Conservation (phyloP, 2,329 filamentous ascomycete genomes). For the Claviceps monticola region DNA sequence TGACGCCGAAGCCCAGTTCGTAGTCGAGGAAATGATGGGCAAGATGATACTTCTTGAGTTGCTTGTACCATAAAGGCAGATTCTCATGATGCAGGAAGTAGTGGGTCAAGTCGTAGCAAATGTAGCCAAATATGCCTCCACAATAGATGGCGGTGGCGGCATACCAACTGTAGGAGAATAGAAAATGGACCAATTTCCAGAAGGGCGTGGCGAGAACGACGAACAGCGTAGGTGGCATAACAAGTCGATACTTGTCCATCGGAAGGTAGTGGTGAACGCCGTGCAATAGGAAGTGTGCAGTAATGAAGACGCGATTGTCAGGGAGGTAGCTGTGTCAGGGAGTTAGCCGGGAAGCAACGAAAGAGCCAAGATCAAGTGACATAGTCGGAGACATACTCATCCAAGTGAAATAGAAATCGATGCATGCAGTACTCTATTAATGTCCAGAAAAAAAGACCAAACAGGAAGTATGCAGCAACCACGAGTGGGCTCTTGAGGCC, state of each 20-base stretch:
- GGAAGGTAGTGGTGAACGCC: conserved; percentile 96
- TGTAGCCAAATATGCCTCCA: conserved; percentile 88
- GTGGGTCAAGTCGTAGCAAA: conserved; percentile 93
- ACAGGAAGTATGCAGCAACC: conserved; percentile 47
- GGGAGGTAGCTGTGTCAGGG: conserved; percentile 55
- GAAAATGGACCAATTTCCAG: conserved; percentile 72
- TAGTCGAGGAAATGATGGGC: conserved; percentile 97
- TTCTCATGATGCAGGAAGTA: conserved; percentile 97
- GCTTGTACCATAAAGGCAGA: conserved; percentile 77
- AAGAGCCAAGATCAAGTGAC: neutral
- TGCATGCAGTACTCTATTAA: conserved; percentile 82
- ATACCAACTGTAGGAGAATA: conserved; percentile 81
- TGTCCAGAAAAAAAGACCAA: conserved; percentile 72
- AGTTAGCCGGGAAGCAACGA: conserved; percentile 16
- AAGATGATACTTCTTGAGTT: conserved; percentile 93
- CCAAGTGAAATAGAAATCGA: conserved; percentile 85
- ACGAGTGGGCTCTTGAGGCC: conserved; percentile 39
- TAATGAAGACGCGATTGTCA: conserved; percentile 78
- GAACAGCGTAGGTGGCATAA: conserved; percentile 92
- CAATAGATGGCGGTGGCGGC: conserved; percentile 66
- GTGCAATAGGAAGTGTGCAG: conserved; percentile 83
- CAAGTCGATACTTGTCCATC: conserved; percentile 96
- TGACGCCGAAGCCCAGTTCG: conserved; percentile 93
- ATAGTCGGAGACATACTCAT: conserved; percentile 51
- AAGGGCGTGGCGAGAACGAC: conserved; percentile 72